Conservation (phyloP, 2,329 filamentous ascomycete species). For the Clonostachys chloroleuca region DNA sequence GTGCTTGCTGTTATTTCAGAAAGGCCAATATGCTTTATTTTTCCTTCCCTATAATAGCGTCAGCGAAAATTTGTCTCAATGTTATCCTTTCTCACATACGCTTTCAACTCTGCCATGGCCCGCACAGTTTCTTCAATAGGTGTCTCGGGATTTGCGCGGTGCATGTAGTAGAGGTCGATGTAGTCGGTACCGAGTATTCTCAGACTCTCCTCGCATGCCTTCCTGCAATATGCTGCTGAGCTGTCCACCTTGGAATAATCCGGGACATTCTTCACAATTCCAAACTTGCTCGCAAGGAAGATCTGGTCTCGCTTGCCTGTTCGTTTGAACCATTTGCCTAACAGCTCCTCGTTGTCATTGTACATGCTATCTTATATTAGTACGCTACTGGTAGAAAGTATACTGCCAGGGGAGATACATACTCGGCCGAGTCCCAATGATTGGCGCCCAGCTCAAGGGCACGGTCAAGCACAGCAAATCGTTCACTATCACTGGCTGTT, state of each 20-base stretch:
- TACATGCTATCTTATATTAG: constrained; percentile 20
- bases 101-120: constrained; percentile 65
- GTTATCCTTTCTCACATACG: constrained; percentile 62
- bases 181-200: constrained; percentile 42
- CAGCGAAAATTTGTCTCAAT: constrained; percentile 2
- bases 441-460: constrained; percentile 37
- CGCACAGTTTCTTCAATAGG: constrained; percentile 69
- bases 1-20: constrained; percentile 56
- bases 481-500: constrained; percentile 35
- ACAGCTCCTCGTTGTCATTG: constrained; percentile 36
- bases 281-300: constrained; percentile 33
- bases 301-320: constrained; percentile 37
- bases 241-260: constrained; percentile 6
- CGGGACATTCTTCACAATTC: background rate
- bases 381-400: background rate
- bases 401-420: background rate
- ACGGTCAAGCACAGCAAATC: constrained; percentile 41
- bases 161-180: constrained; percentile 67
- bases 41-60: constrained; percentile 18
- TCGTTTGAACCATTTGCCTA: constrained; percentile 41
- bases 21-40: constrained; percentile 34
- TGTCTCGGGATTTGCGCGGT: constrained; percentile 62
- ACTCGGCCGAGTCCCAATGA: constrained; percentile 41
- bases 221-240: constrained; percentile 12
- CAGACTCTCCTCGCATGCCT: constrained; percentile 24